Conservation (phyloP, 1,284 basidiomycete species). For the Peniophora sp. region DNA sequence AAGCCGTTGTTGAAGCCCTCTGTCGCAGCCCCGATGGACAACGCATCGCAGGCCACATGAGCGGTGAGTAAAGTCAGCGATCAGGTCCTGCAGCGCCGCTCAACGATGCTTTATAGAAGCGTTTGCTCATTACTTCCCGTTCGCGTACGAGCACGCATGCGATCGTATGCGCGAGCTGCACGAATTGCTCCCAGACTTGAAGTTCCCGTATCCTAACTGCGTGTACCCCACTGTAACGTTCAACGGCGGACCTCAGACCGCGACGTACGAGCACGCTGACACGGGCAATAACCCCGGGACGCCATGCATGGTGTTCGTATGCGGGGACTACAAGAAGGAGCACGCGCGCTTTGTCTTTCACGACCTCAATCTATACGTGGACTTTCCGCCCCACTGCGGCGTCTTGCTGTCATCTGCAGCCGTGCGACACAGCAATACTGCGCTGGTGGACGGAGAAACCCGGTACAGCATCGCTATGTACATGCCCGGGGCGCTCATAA, state of each 20-base stretch:
- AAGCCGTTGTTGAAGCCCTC: no score
- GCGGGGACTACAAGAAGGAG: slow-evolving; percentile 15
- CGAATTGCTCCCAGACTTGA: no score
- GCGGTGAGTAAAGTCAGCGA: no score
- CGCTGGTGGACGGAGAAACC: slow-evolving; percentile 11
- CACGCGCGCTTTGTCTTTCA: slow-evolving; percentile 18
- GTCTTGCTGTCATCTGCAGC: slow-evolving; percentile 20
- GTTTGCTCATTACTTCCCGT: no score
- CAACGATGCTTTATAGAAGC: no score
- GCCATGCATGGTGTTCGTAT: slow-evolving; percentile 15
- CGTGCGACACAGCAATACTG: slow-evolving; percentile 18
- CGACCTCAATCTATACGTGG: slow-evolving; percentile 16
- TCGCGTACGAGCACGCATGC: no score
- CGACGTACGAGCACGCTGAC: slow-evolving; percentile 11
- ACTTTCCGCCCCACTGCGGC: slow-evolving; percentile 15
- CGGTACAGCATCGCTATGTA: slow-evolving; percentile 17
- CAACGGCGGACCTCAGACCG: slow-evolving; percentile 14
- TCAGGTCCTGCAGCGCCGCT: no score
- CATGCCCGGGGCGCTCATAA: slow-evolving; percentile 15
- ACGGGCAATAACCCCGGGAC: slow-evolving; percentile 12
- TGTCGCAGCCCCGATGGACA: no score
- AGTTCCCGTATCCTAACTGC: slow-evolving; percentile 2
- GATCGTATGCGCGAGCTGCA: no score
- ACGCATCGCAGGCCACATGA: no score
- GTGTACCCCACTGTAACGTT: slow-evolving; percentile 12